A percentile compares a stretch with the other conserved stretches of the same genome.
phyloP scores from a whole-genome alignment of 176 grass and related monocot genomes.

The Carex pumila region DNA sequence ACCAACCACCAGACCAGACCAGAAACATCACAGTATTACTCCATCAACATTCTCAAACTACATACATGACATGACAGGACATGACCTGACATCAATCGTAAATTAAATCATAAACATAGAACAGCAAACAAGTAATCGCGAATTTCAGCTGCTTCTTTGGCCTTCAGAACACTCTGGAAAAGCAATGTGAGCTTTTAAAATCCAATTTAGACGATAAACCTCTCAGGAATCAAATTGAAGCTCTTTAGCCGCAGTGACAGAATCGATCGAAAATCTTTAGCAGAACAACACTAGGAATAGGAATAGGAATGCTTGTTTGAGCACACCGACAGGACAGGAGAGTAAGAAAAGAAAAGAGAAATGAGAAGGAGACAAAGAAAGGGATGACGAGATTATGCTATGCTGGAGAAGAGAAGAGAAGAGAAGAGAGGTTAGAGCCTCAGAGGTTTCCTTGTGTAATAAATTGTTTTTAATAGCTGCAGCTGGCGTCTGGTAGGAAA shows the following conservation, averaged over 20 bases:
- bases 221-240: not conserved
- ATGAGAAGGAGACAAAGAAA: slow-evolving; percentile 2
- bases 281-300: not conserved
- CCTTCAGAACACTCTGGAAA: not conserved
- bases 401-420: no score
- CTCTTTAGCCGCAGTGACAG: not conserved
- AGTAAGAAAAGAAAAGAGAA: not conserved
- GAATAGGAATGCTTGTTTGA: not conserved
- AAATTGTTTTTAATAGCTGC: slow-evolving; percentile 20
- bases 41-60: not conserved
- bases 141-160: not conserved
- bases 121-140: not conserved
- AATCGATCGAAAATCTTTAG: not conserved
- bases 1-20: not conserved
- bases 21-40: not conserved
- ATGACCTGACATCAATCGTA: not conserved
- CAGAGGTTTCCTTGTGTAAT: not conserved
- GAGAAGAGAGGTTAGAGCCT: no score
- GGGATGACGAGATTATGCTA: not conserved
- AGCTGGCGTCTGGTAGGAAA: slow-evolving; percentile 18
- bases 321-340: not conserved
- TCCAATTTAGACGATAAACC: not conserved
- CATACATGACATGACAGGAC: no score
- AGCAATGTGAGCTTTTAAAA: not conserved
- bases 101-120: not conserved